Evolutionary conservation across 176 grass and related monocot genomes (phyloP).

Genomic region (Aegilops umbellulata): DNA sequence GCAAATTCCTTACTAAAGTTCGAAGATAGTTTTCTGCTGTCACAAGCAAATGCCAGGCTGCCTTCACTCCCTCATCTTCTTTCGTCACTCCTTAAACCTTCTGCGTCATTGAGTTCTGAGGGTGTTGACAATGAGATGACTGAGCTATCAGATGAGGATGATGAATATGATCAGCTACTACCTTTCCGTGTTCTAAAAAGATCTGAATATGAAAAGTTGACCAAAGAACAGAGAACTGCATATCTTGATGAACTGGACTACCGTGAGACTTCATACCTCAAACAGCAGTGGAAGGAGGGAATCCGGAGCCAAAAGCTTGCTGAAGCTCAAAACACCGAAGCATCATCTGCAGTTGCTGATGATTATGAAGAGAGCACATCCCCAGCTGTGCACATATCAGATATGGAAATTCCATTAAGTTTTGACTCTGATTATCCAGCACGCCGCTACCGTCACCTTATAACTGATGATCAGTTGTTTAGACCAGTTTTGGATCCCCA

Average conservation of each 20-base stretch:
- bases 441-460: constrained; percentile 61
- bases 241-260: constrained; percentile 98
- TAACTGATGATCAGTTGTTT: constrained; percentile 65
- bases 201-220: constrained; percentile 65
- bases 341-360: constrained; percentile 19
- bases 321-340: constrained; percentile 34
- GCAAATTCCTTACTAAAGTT: constrained; percentile 89
- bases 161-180: constrained; percentile 91
- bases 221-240: constrained; percentile 72
- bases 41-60: constrained; percentile 54
- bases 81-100: constrained; percentile 71
- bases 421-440: constrained; percentile 76
- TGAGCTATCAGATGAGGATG: constrained; percentile 67
- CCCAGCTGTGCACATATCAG: constrained; percentile 64
- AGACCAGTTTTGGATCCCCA: constrained; percentile 90
- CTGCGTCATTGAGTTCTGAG: constrained; percentile 37
- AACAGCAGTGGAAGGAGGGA: constrained; percentile 86
- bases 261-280: constrained; percentile 87
- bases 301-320: constrained; percentile 54
- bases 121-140: constrained; percentile 31
- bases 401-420: constrained; percentile 75
- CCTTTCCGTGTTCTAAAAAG: constrained; percentile 85
- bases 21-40: constrained; percentile 76
- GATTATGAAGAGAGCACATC: constrained; percentile 47
- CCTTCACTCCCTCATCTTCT: constrained; percentile 95